phyloP scores from a whole-genome alignment of 768 basidiomycete genomes.

The Rhizopogon salebrosus region DNA sequence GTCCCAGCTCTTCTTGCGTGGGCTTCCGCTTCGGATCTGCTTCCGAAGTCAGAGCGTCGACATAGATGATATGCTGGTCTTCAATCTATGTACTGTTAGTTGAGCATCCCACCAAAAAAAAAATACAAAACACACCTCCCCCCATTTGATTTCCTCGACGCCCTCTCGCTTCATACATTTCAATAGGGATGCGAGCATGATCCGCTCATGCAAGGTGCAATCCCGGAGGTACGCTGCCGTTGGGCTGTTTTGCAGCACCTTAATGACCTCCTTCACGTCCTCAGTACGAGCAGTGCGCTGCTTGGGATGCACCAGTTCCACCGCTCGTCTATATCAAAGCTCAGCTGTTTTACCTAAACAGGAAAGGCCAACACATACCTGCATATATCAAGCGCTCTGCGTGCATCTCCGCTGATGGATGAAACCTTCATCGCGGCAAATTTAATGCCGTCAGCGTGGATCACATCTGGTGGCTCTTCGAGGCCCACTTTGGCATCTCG shows the following conservation, averaged over 20 bases:
- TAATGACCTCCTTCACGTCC: conserved; percentile 76
- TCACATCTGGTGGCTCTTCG: conserved; percentile 45
- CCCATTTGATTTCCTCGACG: conserved; percentile 84
- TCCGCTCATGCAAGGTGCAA: conserved; percentile 81
- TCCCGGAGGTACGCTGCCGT: conserved; percentile 78
- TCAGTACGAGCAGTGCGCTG: conserved; percentile 52
- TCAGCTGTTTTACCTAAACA: background rate
- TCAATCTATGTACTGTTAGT: conserved; percentile 44
- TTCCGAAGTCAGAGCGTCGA: conserved; percentile 53
- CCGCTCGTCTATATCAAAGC: conserved; percentile 56
- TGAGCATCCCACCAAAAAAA: conserved; percentile 1
- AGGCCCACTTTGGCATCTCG: conserved; percentile 50
- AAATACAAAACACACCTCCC: conserved; percentile 46
- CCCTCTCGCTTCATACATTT: conserved; percentile 81
- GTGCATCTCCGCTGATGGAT: conserved; percentile 87
- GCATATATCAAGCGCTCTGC: conserved; percentile 90
- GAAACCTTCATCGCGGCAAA: conserved; percentile 80
- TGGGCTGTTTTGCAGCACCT: conserved; percentile 87
- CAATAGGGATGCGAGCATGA: conserved; percentile 80
- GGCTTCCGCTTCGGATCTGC: conserved; percentile 58
- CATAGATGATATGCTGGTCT: conserved; percentile 70
- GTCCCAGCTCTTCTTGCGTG: conserved; percentile 52
- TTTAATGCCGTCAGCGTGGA: conserved; percentile 69
- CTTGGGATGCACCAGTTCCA: conserved; percentile 64
- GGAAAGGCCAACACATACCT: conserved; percentile 42